Conservation (phyloP, 306 rosid genomes). For the Hylodesmum podocarpum region DNA sequence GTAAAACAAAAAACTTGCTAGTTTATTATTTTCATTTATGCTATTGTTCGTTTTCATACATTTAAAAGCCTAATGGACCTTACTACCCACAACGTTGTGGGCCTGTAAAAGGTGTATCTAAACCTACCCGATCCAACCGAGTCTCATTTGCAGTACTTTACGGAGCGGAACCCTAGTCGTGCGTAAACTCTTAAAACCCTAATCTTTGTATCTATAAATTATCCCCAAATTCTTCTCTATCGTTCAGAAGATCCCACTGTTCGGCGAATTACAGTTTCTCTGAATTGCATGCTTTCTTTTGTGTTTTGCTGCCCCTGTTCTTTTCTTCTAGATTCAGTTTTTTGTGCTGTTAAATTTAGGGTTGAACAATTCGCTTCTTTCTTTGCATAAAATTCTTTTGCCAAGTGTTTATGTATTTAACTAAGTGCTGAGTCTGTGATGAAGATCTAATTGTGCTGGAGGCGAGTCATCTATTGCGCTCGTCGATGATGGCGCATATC, state of each 20-base stretch:
- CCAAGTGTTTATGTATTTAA: not conserved
- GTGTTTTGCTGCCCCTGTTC: not conserved
- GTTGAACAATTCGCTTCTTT: not conserved
- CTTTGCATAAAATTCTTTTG: not conserved
- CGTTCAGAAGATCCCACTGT: accelerated
- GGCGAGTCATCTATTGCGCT: constrained; percentile 32
- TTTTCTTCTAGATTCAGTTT: not conserved
- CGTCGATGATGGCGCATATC: constrained; percentile 76
- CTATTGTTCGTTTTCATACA: not conserved
- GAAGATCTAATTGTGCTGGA: constrained; percentile 59
- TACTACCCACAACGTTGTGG: not conserved
- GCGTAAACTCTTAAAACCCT: constrained; percentile 38
- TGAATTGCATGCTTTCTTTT: not conserved
- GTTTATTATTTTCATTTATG: not conserved
- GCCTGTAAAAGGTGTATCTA: not conserved
- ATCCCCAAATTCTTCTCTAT: not conserved
- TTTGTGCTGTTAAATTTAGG: not conserved
- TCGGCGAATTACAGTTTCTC: too few relatives aligned
- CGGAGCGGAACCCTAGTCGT: constrained; percentile 9
- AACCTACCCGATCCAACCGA: not conserved
- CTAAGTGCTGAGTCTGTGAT: constrained; percentile 43
- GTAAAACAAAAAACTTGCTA: too few relatives aligned
- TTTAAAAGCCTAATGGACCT: not conserved
- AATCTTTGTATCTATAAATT: constrained; percentile 32
- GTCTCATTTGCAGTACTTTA: not conserved